Conservation (phyloP, 257 asterid genomes). For the Salvia rosmarinus region DNA sequence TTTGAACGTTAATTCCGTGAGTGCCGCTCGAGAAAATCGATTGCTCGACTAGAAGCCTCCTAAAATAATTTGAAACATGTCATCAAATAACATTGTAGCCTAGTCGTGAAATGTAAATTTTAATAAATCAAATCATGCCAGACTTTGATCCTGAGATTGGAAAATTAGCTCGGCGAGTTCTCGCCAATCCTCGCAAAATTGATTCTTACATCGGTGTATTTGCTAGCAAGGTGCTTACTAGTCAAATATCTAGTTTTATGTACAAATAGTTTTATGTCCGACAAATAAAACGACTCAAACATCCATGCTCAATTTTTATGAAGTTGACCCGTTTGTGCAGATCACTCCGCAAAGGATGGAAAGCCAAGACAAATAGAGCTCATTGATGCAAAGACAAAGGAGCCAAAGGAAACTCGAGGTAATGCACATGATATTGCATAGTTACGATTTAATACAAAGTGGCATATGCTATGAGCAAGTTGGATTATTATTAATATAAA, state of each 20-base stretch:
- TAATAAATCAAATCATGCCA: constrained; percentile 94
- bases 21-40: too few relatives aligned
- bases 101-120: too few relatives aligned
- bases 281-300: constrained; percentile 11
- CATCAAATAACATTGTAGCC: too few relatives aligned
- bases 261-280: too few relatives aligned
- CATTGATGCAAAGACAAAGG: constrained; percentile 97
- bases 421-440: constrained; percentile 30
- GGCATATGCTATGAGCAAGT: constrained; percentile 1
- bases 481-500: constrained; percentile 16
- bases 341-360: constrained; percentile 98
- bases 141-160: constrained; percentile 97
- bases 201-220: constrained; percentile 87
- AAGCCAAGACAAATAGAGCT: constrained; percentile 93
- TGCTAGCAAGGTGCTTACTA: constrained; percentile 85
- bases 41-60: too few relatives aligned
- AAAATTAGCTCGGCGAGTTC: constrained; percentile 86
- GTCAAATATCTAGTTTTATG: constrained; percentile 11
- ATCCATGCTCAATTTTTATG: constrained; percentile 8
- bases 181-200: constrained; percentile 83
- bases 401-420: constrained; percentile 88
- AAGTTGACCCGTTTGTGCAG: constrained; percentile 45
- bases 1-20: too few relatives aligned
- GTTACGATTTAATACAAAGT: constrained; percentile 13
- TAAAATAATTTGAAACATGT: too few relatives aligned